Evolutionary conservation across 495 filamentous ascomycete genomes (phyloP).

Genomic region (Melanomma pulvis-pyrius): DNA sequence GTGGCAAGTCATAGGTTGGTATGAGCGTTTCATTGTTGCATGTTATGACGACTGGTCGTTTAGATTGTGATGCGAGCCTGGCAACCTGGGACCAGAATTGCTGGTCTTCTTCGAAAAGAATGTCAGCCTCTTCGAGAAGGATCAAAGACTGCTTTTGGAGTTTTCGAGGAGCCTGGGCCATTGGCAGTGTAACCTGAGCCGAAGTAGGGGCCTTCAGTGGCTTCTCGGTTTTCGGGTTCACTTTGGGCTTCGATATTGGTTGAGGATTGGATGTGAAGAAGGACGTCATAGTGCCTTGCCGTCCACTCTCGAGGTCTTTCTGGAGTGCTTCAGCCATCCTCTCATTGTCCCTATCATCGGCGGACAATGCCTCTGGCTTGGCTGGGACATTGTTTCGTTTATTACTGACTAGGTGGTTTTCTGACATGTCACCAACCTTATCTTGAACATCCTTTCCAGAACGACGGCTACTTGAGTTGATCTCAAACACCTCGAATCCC

Average conservation of each 20-base stretch:
- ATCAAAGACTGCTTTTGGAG: constrained; percentile 96
- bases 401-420: constrained; percentile 84
- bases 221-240: constrained; percentile 24
- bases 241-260: constrained; percentile 24
- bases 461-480: constrained; percentile 79
- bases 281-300: constrained; percentile 74
- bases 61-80: constrained; percentile 76
- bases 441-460: constrained; percentile 90
- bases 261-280: constrained; percentile 63
- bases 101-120: constrained; percentile 92
- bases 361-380: constrained; percentile 33
- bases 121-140: constrained; percentile 89
- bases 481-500: constrained; percentile 92
- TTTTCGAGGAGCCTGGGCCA: constrained; percentile 48
- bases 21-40: constrained; percentile 86
- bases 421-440: constrained; percentile 93
- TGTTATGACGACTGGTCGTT: constrained; percentile 89
- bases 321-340: constrained; percentile 29
- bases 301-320: constrained; percentile 64
- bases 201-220: constrained; percentile 1
- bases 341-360: constrained; percentile 23
- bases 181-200: constrained; percentile 36
- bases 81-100: constrained; percentile 88
- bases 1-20: constrained; percentile 66
- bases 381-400: background rate